Base-by-base conservation (phyloP, 2,329 filamentous ascomycete species). In the Coniella vitis region DNA sequence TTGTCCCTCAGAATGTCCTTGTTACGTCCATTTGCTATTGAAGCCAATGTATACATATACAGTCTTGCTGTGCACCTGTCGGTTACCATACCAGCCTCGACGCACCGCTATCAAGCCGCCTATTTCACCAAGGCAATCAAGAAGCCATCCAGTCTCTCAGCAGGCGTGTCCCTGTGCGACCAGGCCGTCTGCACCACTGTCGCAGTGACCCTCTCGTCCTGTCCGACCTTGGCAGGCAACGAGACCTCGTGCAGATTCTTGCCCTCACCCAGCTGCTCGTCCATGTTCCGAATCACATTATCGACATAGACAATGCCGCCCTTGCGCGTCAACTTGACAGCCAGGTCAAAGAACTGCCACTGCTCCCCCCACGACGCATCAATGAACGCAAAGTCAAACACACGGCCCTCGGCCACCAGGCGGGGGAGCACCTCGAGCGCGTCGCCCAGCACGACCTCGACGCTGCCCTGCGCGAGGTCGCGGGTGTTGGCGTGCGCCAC, bases 291-390 rank as follows among this genome's bases (percentile, higher is more conserved):
- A 8, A 78, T 70, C 3, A 76, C 69, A 58, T 78, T 76, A 57
- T 79, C 74, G 2, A 78, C 67, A 37, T 71, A 69, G 22, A 79
- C 63, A 8, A 60, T 64, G 0, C 69, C 69, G 0, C 67, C 65
- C 1, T 57, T 54, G n/a, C 65, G 62, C 0, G 62, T 65, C 57
- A 76, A 61, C 31, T 63, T 64, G 17, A 72, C 58, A 2, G 69
- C 69, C 55, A 61, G 61, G 47, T 76, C 64, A 38, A 77, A 74
- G 52, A 76, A 75, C 22, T 66, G 64, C 63, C 65, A 71, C 48
- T 75, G 73, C 53, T 73, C 71, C 38, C 63, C 62, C 61, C 73
- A 75, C 40, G 73, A 71, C 7, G 75, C 75, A 57, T 79, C 74
- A 32, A 79, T 72, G 50, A 78, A 78, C 1, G 72, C 67, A 52